phyloP scores from a whole-genome alignment of 345 rosid genomes.

The Heritiera fomes region DNA sequence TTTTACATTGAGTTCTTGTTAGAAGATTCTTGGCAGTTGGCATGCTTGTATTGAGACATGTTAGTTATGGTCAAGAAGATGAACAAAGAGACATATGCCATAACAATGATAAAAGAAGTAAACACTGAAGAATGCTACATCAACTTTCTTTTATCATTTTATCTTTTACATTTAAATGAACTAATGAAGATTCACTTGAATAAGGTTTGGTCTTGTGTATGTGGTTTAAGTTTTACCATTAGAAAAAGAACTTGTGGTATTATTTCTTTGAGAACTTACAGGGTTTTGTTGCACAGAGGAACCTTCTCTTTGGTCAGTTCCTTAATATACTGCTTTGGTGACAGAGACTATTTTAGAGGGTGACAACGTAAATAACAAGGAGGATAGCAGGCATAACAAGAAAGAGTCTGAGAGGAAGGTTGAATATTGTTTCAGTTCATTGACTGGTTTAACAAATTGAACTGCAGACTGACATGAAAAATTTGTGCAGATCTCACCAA shows the following conservation, averaged over 20 bases:
- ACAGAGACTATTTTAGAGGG: constrained; percentile 27
- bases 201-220: background rate
- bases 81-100: background rate
- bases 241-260: background rate
- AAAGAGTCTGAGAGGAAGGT: constrained; percentile 27
- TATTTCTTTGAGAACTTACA: background rate
- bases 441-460: background rate
- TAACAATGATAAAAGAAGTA: background rate
- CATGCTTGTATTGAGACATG: background rate
- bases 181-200: background rate
- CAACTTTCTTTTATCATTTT: background rate
- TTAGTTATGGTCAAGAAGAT: background rate
- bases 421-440: background rate
- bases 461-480: background rate
- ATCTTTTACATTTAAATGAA: background rate
- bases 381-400: constrained; percentile 20
- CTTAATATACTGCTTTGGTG: constrained; percentile 15
- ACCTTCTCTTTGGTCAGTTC: background rate
- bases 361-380: constrained; percentile 13
- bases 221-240: background rate
- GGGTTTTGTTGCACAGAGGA: background rate
- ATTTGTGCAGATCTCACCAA: constrained; percentile 34
- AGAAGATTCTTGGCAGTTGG: background rate
- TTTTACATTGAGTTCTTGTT: background rate
- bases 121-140: background rate